These are phyloP conservation scores for Rubia peregrina DNA, from an alignment of 305 asterid genomes.

Conservation along the genomic window DNA sequence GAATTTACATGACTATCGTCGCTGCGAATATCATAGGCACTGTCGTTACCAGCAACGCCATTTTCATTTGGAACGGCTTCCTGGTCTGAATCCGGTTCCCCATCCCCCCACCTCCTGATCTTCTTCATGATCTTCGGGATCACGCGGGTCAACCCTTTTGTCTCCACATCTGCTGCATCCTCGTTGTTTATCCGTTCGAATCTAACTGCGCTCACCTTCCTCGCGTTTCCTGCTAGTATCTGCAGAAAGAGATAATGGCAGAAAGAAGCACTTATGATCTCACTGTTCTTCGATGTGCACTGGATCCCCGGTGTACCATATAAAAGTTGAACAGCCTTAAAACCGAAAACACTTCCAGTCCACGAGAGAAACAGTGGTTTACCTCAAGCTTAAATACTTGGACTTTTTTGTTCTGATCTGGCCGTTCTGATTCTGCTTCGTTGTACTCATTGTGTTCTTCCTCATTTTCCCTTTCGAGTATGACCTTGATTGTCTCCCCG, in stretches of 20 bases:
- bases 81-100: constrained; percentile 31
- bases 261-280: not conserved
- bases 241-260: constrained; percentile 21
- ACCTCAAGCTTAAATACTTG: constrained; percentile 94
- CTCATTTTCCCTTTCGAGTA: constrained; percentile 61
- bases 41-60: constrained; percentile 32
- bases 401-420: constrained; percentile 53
- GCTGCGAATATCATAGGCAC: not conserved
- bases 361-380: constrained; percentile 10
- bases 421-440: constrained; percentile 48
- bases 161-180: constrained; percentile 34
- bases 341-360: not conserved
- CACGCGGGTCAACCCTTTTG: constrained; percentile 42
- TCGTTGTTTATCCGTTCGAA: constrained; percentile 65
- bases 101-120: constrained; percentile 30
- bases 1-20: constrained; percentile 35
- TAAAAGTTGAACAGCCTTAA: not conserved
- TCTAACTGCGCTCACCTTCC: constrained; percentile 92
- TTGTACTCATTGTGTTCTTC: constrained; percentile 66
- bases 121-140: constrained; percentile 63
- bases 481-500: constrained; percentile 84
- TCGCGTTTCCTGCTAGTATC: constrained; percentile 95
- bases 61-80: constrained; percentile 26
- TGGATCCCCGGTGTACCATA: too few species aligned
- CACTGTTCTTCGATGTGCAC: too few species aligned